Evolutionary conservation across 345 rosid species (phyloP), one percentile per base, ranked within the genome.

Genomic region (Kandelia obovata): DNA sequence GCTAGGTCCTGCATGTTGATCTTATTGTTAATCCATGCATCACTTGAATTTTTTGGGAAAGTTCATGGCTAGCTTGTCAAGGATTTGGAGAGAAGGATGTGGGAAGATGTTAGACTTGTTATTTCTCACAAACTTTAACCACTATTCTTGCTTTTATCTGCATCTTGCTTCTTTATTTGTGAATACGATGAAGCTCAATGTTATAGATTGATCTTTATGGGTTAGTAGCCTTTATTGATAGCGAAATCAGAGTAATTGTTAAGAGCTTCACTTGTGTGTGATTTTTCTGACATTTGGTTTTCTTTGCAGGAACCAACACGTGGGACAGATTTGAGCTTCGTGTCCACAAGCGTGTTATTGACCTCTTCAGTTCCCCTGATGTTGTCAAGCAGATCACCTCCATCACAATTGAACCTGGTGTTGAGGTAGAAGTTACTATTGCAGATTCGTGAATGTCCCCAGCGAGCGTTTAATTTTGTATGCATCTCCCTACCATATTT

Each of bases 321-420:
- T 84, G 79, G 75, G 89, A 88, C 72, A 83, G 85, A 69, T 86
- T 84, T 25, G 93, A 88, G 65, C 78, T 84, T 0, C 69, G 91
- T 21, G 82, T 84, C 39, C 93, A 86, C 85, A 83, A 84, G 78
- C 84, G 89, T 6, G 83, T 83, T 65, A 84, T 83, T 27, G 89
- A 84, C 71, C 87, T 84, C n/a, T 80, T 78, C 77, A 88, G 90
- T 71, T 82, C 89, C 51, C 83, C 89, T 30, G 87, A 84, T 15
- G 87, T 83, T 11, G 89, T 88, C 37, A 88, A 88, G 83, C 93
- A 88, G 66, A 84, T 88, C 64, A 84, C 86, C 30, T 84, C 90
- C 28, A 88, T 84, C 43, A 84, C 90, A 26, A 80, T 84, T 58
- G 90, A 88, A 62, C 85, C 86, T 46, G 92, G 88, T 64, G 90